Percentiles rank a stretch among this genome's conserved stretches.
Conservation (phyloP, 2,329 filamentous ascomycete species). For the Bipolaris zeicola region DNA sequence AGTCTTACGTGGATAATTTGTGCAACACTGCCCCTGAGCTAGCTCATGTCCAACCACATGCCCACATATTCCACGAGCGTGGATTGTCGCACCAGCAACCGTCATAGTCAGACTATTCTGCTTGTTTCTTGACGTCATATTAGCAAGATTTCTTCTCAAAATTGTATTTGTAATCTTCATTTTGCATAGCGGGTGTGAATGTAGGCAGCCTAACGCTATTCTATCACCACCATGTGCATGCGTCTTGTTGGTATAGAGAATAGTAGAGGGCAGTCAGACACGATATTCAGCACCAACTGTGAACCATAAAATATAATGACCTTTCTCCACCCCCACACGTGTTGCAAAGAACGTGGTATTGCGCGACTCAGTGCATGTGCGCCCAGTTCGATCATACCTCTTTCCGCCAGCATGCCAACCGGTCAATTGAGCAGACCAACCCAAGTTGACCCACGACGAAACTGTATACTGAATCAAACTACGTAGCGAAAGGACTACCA, state of each 20-base stretch:
- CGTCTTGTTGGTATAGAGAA: neutral
- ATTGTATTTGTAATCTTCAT: neutral
- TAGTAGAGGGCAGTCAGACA: neutral
- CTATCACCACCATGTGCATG: neutral
- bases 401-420: neutral
- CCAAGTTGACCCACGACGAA: neutral
- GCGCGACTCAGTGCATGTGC: neutral
- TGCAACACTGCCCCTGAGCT: slow-evolving; percentile 20
- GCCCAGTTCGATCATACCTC: neutral
- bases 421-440: neutral
- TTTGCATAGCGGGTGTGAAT: neutral
- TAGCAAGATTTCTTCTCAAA: neutral
- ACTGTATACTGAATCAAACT: neutral
- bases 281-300: too few relatives aligned
- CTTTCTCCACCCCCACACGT: neutral
- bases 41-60: slow-evolving; percentile 7
- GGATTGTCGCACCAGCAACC: slow-evolving; percentile 10
- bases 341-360: neutral
- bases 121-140: neutral
- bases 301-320: too few relatives aligned
- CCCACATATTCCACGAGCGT: slow-evolving; percentile 10
- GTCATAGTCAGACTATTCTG: neutral
- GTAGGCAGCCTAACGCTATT: neutral
- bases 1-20: slow-evolving; percentile 8
- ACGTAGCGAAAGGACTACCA: neutral